These are phyloP conservation scores for Hyaloscypha finlandica DNA, from an alignment of 495 filamentous ascomycete species.

Conservation along the genomic window DNA sequence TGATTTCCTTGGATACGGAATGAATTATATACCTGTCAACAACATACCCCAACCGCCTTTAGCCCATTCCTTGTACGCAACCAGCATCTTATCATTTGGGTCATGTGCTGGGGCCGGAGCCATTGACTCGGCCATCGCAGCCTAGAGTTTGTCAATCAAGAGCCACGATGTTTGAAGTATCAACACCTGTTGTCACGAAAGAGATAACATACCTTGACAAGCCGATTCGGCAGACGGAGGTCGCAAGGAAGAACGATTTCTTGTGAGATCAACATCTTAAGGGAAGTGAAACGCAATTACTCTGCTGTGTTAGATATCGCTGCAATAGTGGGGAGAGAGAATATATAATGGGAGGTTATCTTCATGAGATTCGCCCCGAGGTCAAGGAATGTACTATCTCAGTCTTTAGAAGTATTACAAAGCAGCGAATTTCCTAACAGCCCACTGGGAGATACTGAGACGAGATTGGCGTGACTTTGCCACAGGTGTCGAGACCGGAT, in stretches of 20 bases:
- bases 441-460: not conserved
- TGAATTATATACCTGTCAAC: constrained; percentile 47
- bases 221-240: constrained; percentile 51
- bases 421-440: not conserved
- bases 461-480: not conserved
- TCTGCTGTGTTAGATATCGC: not conserved
- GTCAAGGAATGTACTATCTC: not conserved
- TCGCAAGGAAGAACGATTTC: constrained; percentile 53
- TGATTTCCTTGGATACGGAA: constrained; percentile 15
- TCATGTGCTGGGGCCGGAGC: constrained; percentile 49
- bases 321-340: not conserved
- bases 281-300: not conserved
- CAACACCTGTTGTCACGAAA: not conserved
- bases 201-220: constrained; percentile 47
- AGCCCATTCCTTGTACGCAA: constrained; percentile 47
- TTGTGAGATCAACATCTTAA: constrained; percentile 37
- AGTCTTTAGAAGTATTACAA: not conserved
- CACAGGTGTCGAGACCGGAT: not conserved
- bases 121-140: constrained; percentile 50
- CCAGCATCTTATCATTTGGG: constrained; percentile 54
- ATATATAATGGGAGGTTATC: not conserved
- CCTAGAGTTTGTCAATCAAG: constrained; percentile 40
- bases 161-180: not conserved
- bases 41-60: constrained; percentile 54
- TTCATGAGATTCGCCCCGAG: not conserved